Evolutionary conservation across 1,284 basidiomycete genomes (phyloP).

Genomic region (Apiotrichum gracile): DNA sequence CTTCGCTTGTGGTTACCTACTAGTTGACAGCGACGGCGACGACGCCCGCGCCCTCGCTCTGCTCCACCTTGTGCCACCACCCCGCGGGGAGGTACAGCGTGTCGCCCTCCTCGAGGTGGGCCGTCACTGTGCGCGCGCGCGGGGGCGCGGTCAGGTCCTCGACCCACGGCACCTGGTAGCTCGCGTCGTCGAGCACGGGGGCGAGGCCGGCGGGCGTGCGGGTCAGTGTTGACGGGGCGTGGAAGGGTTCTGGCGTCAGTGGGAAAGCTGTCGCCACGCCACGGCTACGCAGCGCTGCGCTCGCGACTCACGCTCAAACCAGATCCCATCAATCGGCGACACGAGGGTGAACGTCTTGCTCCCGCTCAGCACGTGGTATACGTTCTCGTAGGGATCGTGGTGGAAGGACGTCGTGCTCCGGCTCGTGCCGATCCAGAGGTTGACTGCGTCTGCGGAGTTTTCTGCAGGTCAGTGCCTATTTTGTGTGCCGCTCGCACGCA

Average conservation of each 20-base stretch:
- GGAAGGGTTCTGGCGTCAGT: conserved; percentile 29
- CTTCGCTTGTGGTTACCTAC: too few species aligned
- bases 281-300: conserved; percentile 43
- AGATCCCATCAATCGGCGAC: conserved; percentile 80
- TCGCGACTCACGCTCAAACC: conserved; percentile 59
- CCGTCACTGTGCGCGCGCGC: conserved; percentile 59
- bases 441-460: conserved; percentile 72
- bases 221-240: conserved; percentile 30
- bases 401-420: conserved; percentile 76
- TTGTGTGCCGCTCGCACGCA: too few species aligned
- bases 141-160: conserved; percentile 55
- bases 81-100: conserved; percentile 80
- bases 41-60: conserved; percentile 47
- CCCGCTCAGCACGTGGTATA: conserved; percentile 78
- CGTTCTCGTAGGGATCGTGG: conserved; percentile 70
- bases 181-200: conserved; percentile 37
- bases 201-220: conserved; percentile 15
- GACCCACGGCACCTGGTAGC: conserved; percentile 60
- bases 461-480: conserved; percentile 50
- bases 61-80: conserved; percentile 88
- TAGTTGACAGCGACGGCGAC: conserved; percentile 71
- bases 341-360: conserved; percentile 76
- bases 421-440: conserved; percentile 79
- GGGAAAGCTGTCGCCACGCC: too few species aligned
- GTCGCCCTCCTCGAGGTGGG: conserved; percentile 65